Conservation (phyloP, 176 grass and related monocot species). For the Carex pumila region DNA sequence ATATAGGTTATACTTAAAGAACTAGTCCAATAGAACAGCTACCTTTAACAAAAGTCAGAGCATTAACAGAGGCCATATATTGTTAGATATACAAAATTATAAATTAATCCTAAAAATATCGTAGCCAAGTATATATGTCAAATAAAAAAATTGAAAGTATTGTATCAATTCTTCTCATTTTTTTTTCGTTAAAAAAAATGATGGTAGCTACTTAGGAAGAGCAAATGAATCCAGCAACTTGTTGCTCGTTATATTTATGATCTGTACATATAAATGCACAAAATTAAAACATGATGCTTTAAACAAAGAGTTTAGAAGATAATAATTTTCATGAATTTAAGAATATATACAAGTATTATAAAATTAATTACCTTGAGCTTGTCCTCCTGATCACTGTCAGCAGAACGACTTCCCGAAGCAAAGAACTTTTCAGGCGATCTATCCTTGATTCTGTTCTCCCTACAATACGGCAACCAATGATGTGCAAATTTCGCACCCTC, state of each 20-base stretch:
- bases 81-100: not conserved
- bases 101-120: not conserved
- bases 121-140: too few species aligned
- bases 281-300: not conserved
- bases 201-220: too few species aligned
- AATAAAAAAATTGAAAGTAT: too few species aligned
- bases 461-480: constrained; percentile 35
- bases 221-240: too few species aligned
- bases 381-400: not conserved
- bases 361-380: constrained; percentile 24
- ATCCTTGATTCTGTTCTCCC: constrained; percentile 12
- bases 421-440: constrained; percentile 37
- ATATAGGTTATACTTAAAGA: not conserved
- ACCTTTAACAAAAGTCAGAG: not conserved
- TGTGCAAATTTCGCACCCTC: constrained; percentile 34
- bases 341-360: not conserved
- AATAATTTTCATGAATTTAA: not conserved
- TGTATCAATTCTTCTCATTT: too few species aligned
- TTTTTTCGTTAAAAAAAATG: too few species aligned
- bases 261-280: too few species aligned
- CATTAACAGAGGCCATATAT: not conserved
- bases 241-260: too few species aligned
- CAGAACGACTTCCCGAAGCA: not conserved
- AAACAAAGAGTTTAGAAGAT: too few species aligned
- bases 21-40: not conserved